phyloP scores from a whole-genome alignment of 768 basidiomycete genomes.

The Chalciporus sphaerocephalus region DNA sequence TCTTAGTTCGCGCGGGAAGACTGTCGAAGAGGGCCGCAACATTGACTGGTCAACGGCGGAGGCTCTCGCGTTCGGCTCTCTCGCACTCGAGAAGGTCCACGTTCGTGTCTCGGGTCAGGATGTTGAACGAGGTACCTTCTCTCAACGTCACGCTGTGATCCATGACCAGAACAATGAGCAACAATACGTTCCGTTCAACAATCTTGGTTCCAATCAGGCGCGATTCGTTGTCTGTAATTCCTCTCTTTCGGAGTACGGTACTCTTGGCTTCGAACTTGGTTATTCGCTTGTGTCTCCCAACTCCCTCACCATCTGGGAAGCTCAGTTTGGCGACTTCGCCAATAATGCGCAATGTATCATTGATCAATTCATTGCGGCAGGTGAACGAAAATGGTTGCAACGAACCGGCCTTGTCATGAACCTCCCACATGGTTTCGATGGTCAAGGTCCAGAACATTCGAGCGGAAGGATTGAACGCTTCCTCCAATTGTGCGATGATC shows the following conservation, averaged over 20 bases:
- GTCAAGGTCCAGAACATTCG: constrained; percentile 97
- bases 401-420: constrained; percentile 85
- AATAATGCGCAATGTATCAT: constrained; percentile 98
- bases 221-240: constrained; percentile 95
- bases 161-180: constrained; percentile 93
- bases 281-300: constrained; percentile 97
- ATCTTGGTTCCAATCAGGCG: constrained; percentile 85
- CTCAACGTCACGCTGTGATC: constrained; percentile 94
- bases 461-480: constrained; percentile 94
- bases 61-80: constrained; percentile 91
- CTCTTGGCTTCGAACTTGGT: constrained; percentile 95
- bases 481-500: constrained; percentile 96
- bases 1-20: constrained; percentile 80
- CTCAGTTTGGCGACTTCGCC: constrained; percentile 97
- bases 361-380: constrained; percentile 97
- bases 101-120: constrained; percentile 97
- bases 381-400: constrained; percentile 97
- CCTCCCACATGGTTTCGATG: constrained; percentile 95
- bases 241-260: constrained; percentile 90
- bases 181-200: constrained; percentile 85
- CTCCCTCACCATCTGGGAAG: constrained; percentile 94
- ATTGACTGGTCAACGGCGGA: constrained; percentile 99
- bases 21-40: constrained; percentile 82
- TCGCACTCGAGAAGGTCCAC: constrained; percentile 89
- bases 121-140: constrained; percentile 98